Base-by-base conservation (phyloP, 2,329 filamentous ascomycete genomes). In the Sclerotinia minor region DNA sequence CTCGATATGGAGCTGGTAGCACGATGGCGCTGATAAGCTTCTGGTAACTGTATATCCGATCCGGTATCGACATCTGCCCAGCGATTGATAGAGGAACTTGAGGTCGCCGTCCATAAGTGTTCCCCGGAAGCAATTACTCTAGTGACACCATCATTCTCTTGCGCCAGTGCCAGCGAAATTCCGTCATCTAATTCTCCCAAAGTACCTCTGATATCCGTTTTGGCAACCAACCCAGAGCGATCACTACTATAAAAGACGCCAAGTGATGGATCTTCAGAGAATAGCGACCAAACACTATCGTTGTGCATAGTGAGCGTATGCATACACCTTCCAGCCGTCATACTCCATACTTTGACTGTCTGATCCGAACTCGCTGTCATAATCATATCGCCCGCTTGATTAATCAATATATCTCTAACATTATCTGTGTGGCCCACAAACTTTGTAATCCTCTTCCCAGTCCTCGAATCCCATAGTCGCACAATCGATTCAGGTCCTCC, bases 281-380 rank as follows among this genome's bases (percentile, higher is more conserved):
- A 96, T 29, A 99, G 83, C 1, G 92, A 96, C 95, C 95, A 99
- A 29, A 99, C 92, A 77, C 94, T 97, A 76, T 97, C 93, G 76
- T 96, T 96, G 80, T 99, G 95, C 95, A 99, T 99, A 66, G 94
- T 97, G 74, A 99, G 85, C 0, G 95, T 99, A 79, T 97, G 92
- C 90, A 98, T 94, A 83, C 95, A 99, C 73, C 95, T 86, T 67
- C 95, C 95, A 29, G 93, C 94, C 15, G 92, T 95, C 73, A 98
- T 89, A 72, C 94, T 97, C 95, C 95, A 99, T 68, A 98, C 88
- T 81, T 99, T 99, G 81, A 99, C 90, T 0, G 95, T 98, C 80
- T 96, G 93, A 78, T 99, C 95, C 1, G 94, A 94, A 73, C 94
- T 97, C 19, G 92, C 94, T 0, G 94, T 97, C 83, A 99, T 87